A percentile compares a stretch with the other conserved stretches of the same genome.
These are phyloP conservation scores for Penstemon eatonii DNA, from an alignment of 257 asterid genomes.

Conservation along the genomic window DNA sequence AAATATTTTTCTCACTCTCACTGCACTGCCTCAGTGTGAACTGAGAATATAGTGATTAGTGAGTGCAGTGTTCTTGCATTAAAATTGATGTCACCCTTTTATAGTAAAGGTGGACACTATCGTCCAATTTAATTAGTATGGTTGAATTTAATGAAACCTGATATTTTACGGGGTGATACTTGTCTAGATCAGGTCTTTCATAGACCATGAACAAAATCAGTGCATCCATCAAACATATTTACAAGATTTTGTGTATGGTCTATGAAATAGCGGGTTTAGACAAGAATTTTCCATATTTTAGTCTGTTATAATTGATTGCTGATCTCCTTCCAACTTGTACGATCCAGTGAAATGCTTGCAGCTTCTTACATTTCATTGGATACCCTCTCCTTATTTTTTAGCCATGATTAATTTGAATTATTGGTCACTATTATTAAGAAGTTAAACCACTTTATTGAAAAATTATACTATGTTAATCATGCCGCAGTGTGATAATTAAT, in stretches of 20 bases:
- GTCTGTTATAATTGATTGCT: conserved; percentile 24
- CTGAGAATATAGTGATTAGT: background rate
- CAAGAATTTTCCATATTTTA: too few relatives aligned
- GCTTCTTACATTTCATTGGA: conserved; percentile 5
- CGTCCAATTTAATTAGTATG: background rate
- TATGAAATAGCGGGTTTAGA: too few relatives aligned
- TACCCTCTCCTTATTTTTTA: too few relatives aligned
- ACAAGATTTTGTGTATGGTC: too few relatives aligned
- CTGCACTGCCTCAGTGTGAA: conserved; percentile 10
- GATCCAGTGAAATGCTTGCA: background rate
- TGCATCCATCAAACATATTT: too few relatives aligned
- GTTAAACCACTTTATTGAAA: too few relatives aligned
- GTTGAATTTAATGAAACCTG: conserved; percentile 14
- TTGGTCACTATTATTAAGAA: too few relatives aligned
- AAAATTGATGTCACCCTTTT: conserved; percentile 23
- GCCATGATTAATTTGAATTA: too few relatives aligned
- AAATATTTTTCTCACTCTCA: background rate
- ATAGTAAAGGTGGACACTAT: conserved; percentile 28
- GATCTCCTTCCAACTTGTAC: background rate
- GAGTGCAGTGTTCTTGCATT: conserved; percentile 27
- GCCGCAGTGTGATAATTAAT: too few relatives aligned
- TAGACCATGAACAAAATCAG: too few relatives aligned
- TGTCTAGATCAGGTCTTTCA: too few relatives aligned
- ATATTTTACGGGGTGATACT: conserved; percentile 24
- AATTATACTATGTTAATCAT: too few relatives aligned